Evolutionary conservation across 768 basidiomycete species (phyloP).

Genomic region (Leucocoprinus sp.): DNA sequence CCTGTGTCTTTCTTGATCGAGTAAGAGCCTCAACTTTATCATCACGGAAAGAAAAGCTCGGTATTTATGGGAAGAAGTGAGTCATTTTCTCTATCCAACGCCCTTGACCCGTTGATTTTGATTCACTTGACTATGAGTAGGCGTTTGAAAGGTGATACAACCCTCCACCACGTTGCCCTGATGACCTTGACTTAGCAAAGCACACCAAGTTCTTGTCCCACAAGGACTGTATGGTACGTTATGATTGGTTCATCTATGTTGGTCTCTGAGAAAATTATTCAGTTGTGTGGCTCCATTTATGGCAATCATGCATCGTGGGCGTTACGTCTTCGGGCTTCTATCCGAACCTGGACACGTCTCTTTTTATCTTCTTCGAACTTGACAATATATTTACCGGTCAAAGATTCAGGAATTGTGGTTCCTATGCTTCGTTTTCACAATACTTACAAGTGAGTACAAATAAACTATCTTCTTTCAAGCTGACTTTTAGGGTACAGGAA

Average conservation of each 20-base stretch:
- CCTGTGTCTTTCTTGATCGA: constrained; percentile 29
- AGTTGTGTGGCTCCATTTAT: background rate
- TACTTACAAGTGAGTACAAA: too few relatives aligned
- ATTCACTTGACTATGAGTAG: background rate
- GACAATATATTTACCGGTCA: too few relatives aligned
- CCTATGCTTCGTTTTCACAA: too few relatives aligned
- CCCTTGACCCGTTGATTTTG: background rate
- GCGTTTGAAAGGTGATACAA: background rate
- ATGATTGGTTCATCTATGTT: background rate
- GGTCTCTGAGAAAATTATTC: background rate
- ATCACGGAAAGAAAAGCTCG: constrained; percentile 17
- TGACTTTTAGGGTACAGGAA: too few relatives aligned
- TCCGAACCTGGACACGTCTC: too few relatives aligned
- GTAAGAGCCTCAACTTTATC: constrained; percentile 25
- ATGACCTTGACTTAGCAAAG: background rate
- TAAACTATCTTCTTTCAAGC: too few relatives aligned
- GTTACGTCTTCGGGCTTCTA: background rate
- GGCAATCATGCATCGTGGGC: constrained; percentile 2
- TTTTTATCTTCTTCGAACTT: too few relatives aligned
- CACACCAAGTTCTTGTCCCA: constrained; percentile 1
- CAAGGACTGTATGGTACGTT: constrained; percentile 3
- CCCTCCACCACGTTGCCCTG: background rate
- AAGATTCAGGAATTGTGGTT: too few relatives aligned
- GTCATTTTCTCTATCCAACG: background rate
- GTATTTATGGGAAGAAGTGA: constrained; percentile 26